Conservation (phyloP, 129 eudicot species). For the Saussurea involucrata region DNA sequence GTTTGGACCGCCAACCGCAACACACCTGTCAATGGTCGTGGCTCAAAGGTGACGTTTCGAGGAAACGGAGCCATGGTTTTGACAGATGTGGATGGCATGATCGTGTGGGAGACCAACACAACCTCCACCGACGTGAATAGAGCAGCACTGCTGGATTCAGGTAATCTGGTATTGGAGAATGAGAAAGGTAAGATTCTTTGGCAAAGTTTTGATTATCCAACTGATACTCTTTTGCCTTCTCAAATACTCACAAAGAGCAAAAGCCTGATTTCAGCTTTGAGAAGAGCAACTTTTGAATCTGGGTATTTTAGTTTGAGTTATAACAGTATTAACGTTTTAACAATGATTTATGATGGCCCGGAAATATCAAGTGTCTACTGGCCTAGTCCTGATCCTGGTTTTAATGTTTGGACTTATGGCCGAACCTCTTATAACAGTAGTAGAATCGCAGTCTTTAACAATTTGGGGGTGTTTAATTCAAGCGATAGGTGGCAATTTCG, state of each 20-base stretch:
- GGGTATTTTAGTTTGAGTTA: conserved; percentile 38
- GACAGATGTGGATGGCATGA: conserved; percentile 36
- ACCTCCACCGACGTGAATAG: conserved; percentile 14
- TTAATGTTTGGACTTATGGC: conserved; percentile 11
- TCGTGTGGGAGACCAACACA: conserved; percentile 41
- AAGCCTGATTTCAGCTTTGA: conserved; percentile 21
- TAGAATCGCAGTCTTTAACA: conserved; percentile 34
- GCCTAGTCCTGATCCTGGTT: conserved; percentile 42
- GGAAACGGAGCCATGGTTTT: conserved; percentile 37
- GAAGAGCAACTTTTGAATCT: conserved; percentile 27
- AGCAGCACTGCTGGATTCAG: conserved; percentile 38
- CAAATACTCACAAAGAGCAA: conserved; percentile 37
- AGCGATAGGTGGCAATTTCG: conserved; percentile 30
- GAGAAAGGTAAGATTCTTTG: conserved; percentile 28
- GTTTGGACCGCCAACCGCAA: conserved; percentile 52
- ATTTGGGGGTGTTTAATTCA: conserved; percentile 30
- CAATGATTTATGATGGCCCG: conserved; percentile 35
- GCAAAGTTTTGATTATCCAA: conserved; percentile 56
- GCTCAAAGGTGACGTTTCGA: conserved; percentile 29
- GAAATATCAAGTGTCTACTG: conserved; percentile 43
- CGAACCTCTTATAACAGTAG: conserved; percentile 48
- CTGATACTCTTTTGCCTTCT: conserved; percentile 47
- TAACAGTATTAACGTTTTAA: conserved; percentile 33
- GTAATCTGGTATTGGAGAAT: conserved; percentile 37
- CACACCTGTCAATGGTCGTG: conserved; percentile 42